Percentiles rank a stretch among this genome's conserved stretches.
Evolutionary conservation across 306 rosid species (phyloP).

Genomic region (Prunus kanzakura): DNA sequence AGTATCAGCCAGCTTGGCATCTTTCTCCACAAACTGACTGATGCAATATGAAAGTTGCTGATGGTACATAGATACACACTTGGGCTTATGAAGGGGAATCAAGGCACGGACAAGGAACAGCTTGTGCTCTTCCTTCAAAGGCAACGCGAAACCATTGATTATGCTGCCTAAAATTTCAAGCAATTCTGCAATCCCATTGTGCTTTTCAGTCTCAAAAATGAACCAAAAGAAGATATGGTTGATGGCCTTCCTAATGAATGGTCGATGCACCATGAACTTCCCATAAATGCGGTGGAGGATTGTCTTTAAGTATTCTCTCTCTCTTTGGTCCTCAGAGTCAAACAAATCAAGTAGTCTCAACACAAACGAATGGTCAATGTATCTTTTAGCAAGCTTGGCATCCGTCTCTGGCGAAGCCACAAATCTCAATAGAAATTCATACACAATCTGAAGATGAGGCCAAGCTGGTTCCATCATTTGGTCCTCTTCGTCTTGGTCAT

Average conservation of each 20-base stretch:
- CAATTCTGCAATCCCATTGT: slow-evolving; percentile 61
- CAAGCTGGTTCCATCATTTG: slow-evolving; percentile 57
- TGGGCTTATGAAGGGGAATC: slow-evolving; percentile 72
- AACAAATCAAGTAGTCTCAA: slow-evolving; percentile 58
- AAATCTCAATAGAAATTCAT: slow-evolving; percentile 52
- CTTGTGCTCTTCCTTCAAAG: slow-evolving; percentile 73
- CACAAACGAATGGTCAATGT: slow-evolving; percentile 53
- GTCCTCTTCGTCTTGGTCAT: slow-evolving; percentile 61
- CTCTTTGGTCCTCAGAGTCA: slow-evolving; percentile 69
- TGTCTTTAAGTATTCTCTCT: slow-evolving; percentile 62
- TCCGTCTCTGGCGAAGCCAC: slow-evolving; percentile 59
- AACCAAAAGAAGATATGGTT: slow-evolving; percentile 57
- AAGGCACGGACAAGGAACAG: slow-evolving; percentile 55
- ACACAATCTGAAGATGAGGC: slow-evolving; percentile 63
- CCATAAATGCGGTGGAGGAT: slow-evolving; percentile 63
- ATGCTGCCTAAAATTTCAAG: slow-evolving; percentile 63
- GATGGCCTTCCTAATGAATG: slow-evolving; percentile 61
- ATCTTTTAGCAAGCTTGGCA: slow-evolving; percentile 61
- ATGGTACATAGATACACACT: slow-evolving; percentile 53
- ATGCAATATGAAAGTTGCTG: slow-evolving; percentile 63
- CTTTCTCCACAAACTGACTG: slow-evolving; percentile 62
- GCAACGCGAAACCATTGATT: slow-evolving; percentile 62
- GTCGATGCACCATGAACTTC: slow-evolving; percentile 68
- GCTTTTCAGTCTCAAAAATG: slow-evolving; percentile 63
- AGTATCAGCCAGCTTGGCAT: slow-evolving; percentile 58